A percentile compares a stretch with the other conserved stretches of the same genome.
Conservation (phyloP, 1,284 basidiomycete genomes). For the Ceratobasidium sp. region DNA sequence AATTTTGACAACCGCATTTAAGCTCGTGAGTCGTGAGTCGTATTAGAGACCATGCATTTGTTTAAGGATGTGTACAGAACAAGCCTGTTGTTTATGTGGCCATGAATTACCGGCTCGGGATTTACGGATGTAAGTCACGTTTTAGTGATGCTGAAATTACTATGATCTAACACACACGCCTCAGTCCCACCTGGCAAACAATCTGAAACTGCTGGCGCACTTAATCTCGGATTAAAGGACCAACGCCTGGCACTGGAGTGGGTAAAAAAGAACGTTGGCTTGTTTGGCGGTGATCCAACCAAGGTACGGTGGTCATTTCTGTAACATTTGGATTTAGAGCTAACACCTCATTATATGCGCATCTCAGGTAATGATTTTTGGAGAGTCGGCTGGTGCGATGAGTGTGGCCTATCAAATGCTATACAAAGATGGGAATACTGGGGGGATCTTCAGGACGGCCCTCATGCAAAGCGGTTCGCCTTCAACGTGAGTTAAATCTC, state of each 20-base stretch:
- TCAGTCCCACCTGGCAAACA: constrained; percentile 48
- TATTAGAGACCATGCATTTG: not conserved
- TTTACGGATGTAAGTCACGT: constrained; percentile 23
- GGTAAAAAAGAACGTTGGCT: constrained; percentile 58
- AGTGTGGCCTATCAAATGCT: constrained; percentile 47
- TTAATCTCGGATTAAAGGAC: constrained; percentile 57
- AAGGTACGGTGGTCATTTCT: constrained; percentile 48
- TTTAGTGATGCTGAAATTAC: not conserved
- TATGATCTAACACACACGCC: no score
- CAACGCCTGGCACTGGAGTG: constrained; percentile 59
- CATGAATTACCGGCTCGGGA: constrained; percentile 59
- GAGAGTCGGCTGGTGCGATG: constrained; percentile 51
- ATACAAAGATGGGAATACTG: constrained; percentile 44
- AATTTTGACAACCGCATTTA: constrained; percentile 10
- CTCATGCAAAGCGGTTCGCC: constrained; percentile 44
- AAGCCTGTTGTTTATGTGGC: constrained; percentile 56
- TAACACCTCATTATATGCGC: constrained; percentile 2
- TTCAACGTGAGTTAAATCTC: constrained; percentile 18
- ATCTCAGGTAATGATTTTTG: constrained; percentile 45
- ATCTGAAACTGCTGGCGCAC: constrained; percentile 50
- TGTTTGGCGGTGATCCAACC: constrained; percentile 59
- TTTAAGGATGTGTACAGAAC: constrained; percentile 41
- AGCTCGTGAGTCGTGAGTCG: not conserved
- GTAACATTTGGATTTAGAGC: not conserved
- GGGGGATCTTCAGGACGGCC: constrained; percentile 42